A percentile compares a stretch with the other conserved stretches of the same genome.
Evolutionary conservation across 306 rosid species (phyloP).

Genomic region (Cicer yamashitae): DNA sequence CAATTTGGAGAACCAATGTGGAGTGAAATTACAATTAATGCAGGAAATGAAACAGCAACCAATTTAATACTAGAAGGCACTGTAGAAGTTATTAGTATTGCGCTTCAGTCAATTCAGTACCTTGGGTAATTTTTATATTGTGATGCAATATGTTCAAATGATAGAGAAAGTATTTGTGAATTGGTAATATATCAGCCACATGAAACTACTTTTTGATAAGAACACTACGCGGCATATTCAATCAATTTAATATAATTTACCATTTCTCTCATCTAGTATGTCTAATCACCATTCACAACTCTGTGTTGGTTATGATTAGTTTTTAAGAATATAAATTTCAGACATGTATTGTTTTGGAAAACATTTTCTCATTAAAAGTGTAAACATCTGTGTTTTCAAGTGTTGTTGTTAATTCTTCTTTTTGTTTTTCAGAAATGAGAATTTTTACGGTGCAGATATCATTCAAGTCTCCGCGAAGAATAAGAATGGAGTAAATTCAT

Average conservation of each 20-base stretch:
- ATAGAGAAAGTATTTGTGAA: neutral
- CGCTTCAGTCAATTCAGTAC: slow-evolving; percentile 82
- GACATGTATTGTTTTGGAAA: slow-evolving; percentile 17
- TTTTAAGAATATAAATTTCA: slow-evolving; percentile 33
- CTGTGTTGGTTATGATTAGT: neutral
- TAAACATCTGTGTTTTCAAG: slow-evolving; percentile 6
- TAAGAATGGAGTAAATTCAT: slow-evolving; percentile 65
- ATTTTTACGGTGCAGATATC: slow-evolving; percentile 68
- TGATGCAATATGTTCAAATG: slow-evolving; percentile 5
- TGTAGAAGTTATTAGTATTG: slow-evolving; percentile 74
- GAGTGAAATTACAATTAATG: slow-evolving; percentile 54
- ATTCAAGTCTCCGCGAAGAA: slow-evolving; percentile 66
- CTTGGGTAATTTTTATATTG: slow-evolving; percentile 57
- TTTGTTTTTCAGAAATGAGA: slow-evolving; percentile 62
- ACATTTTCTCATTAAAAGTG: neutral
- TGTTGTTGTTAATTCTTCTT: slow-evolving; percentile 14
- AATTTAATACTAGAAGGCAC: slow-evolving; percentile 67
- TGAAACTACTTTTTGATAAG: neutral
- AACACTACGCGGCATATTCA: neutral
- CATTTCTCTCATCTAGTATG: neutral
- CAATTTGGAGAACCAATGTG: slow-evolving; percentile 68
- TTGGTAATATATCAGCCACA: neutral
- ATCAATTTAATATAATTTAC: neutral
- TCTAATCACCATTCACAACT: too few relatives aligned
- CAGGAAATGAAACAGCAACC: slow-evolving; percentile 51